These are phyloP conservation scores for Trichoderma breve DNA, from an alignment of 2,329 filamentous ascomycete genomes.

Conservation along the genomic window DNA sequence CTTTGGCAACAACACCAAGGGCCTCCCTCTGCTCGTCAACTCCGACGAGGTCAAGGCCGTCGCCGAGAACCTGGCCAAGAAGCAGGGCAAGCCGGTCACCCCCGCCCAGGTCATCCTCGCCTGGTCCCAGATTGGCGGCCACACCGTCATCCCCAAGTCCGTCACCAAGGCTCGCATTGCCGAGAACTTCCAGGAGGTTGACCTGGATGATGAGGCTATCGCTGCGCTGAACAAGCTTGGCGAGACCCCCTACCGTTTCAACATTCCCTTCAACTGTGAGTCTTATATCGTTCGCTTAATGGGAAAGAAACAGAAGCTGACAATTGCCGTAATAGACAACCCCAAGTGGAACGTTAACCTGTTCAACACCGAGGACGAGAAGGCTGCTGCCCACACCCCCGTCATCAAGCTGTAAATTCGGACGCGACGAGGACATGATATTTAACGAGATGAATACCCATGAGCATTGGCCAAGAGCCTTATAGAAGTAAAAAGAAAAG, in stretches of 20 bases:
- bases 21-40: constrained; percentile 55
- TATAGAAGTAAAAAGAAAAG: background rate
- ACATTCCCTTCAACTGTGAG: constrained; percentile 45
- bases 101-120: constrained; percentile 51
- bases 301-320: background rate
- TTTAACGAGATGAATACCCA: constrained; percentile 7
- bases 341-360: constrained; percentile 58
- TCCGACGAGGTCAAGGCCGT: constrained; percentile 54
- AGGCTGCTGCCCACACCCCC: constrained; percentile 48
- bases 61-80: constrained; percentile 45
- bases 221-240: constrained; percentile 61
- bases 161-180: constrained; percentile 66
- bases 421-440: background rate
- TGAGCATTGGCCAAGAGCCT: background rate
- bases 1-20: constrained; percentile 47
- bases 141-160: constrained; percentile 73
- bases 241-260: constrained; percentile 46
- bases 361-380: constrained; percentile 54
- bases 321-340: constrained; percentile 36
- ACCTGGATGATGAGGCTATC: constrained; percentile 58
- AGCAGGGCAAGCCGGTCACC: constrained; percentile 39
- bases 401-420: constrained; percentile 32
- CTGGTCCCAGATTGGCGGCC: constrained; percentile 59
- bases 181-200: constrained; percentile 67
- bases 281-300: background rate